Evolutionary conservation across 225 moss, liverwort and hornwort species (phyloP).

Genomic region (Ulota crispa): DNA sequence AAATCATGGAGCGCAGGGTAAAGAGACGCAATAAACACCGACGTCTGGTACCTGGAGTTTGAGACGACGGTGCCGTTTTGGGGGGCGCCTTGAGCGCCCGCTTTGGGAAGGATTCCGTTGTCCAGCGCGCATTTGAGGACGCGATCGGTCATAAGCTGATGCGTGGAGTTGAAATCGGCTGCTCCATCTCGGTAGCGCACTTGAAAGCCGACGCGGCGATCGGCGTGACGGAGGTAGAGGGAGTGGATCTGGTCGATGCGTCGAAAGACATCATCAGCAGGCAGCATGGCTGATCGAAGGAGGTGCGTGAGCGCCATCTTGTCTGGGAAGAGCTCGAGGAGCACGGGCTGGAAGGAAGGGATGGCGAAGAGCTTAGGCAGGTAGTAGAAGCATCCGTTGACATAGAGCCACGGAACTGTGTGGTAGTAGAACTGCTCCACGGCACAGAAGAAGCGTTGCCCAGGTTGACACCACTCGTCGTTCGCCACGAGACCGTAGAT

Average conservation of each 20-base stretch:
- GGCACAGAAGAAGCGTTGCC: slow-evolving; percentile 71
- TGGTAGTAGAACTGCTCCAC: slow-evolving; percentile 59
- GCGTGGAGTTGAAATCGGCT: slow-evolving; percentile 48
- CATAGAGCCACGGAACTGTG: slow-evolving; percentile 69
- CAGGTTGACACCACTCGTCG: slow-evolving; percentile 63
- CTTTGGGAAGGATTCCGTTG: slow-evolving; percentile 58
- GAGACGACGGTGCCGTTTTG: neutral
- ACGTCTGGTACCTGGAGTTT: slow-evolving; percentile 24
- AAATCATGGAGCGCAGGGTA: slow-evolving; percentile 71
- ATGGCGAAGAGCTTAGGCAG: slow-evolving; percentile 86
- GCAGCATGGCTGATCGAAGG: slow-evolving; percentile 66
- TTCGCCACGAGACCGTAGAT: slow-evolving; percentile 48
- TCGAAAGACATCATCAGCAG: slow-evolving; percentile 66
- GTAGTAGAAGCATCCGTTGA: slow-evolving; percentile 83
- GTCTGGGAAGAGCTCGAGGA: slow-evolving; percentile 81
- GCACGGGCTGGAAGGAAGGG: slow-evolving; percentile 58
- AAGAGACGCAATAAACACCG: slow-evolving; percentile 72
- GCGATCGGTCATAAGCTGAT: slow-evolving; percentile 53
- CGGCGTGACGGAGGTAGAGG: slow-evolving; percentile 56
- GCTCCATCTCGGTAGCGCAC: slow-evolving; percentile 71
- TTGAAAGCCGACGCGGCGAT: slow-evolving; percentile 75
- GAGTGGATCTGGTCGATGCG: slow-evolving; percentile 63
- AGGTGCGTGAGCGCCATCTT: slow-evolving; percentile 73
- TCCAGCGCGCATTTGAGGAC: slow-evolving; percentile 63
- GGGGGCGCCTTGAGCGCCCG: slow-evolving; percentile 6